Base-by-base conservation (phyloP, 441 rosid genomes). In the Erodium trifolium region DNA sequence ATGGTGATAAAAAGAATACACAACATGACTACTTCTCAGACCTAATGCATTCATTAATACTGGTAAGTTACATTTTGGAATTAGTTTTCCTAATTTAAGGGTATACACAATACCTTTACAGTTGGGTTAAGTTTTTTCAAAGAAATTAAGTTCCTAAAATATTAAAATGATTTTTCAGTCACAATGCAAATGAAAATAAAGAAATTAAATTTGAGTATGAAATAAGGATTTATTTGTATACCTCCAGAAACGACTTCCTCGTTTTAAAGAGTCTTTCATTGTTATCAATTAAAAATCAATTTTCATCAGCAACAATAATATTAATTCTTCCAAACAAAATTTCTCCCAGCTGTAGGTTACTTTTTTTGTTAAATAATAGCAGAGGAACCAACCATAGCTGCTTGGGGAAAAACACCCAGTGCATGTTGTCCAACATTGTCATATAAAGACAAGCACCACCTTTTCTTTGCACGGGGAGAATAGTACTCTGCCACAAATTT, bases 391-490 rank as follows among this genome's bases (percentile, higher is more conserved):
- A 94, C 99, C 97, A 88, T 90, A 23, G 27, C 27, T 23, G 27
- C 27, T 23, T 23, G 27, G 27, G 27, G 27, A 23, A 23, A 23
- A 23, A 87, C 98, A 72, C 99, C 98, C 51, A 92, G 96, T 19
- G 98, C 90, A 73, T 84, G 94, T 75, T 92, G 87, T 67, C 98
- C 97, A 67, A 90, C 93, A 77, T 90, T 94, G 65, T 92, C 94
- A 59, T 94, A 94, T 68, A 78, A 77, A 31, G 99, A 92, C 79
- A 94, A 80, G 82, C 99, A 94, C 98, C 99, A 94, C 59, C 96
- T 84, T 82, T 92, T 90, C 93, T 92, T 94, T 49, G 97, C 98
- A 68, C 93, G 93, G 17, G 97, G 99, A 18, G 99, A 90, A 80
- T 86, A 94, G 67, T 94, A 94, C 79, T 92, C 98, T 0, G 89